Evolutionary conservation across 208 protist species (phyloP), one percentile per base, ranked within the genome.

Genomic region (Trypanosoma brucei): DNA sequence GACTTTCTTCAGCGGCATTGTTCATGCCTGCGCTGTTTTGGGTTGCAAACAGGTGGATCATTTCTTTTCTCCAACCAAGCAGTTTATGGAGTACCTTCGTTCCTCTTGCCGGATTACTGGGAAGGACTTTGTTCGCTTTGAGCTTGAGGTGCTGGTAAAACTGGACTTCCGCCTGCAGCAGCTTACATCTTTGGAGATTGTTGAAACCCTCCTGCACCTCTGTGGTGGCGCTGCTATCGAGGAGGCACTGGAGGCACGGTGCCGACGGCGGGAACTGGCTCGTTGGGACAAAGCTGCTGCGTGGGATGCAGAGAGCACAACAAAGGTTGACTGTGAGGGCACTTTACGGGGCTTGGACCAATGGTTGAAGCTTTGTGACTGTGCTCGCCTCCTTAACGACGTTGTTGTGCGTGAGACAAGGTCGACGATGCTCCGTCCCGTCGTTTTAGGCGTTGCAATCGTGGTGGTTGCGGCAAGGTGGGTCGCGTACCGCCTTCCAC

Each of bases 11-110:
- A 86, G 76, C 36, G 76, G 83, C n/a, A 81, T 91, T 48, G 82
- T 93, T 52, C 69, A 74, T 37, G 76, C 80, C 33, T 93, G 86
- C 62, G 73, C 70, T 37, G 88, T 93, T 83, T 70, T 93, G 51
- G 77, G 76, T 34, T 87, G 83, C 67, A 93, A 93, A 63, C 78
- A 79, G n/a, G 70, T 78, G 31, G 76, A 93, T 64, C 72, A 72
- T n/a, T 86, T 83, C 66, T 81, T 83, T 40, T 79, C 83, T 7
- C 65, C 72, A n/a, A 75, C 88, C 46, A 70, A 75, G 31, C 72
- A 75, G 45, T 62, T 93, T 40, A 62, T 88, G 58, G 64, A 64
- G 46, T 90, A 79, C 50, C 60, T 90, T 3, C 64, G 75, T 46
- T 62, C 70, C 39, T 72, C 74, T 2, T 74, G 50, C 35, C 65